A percentile compares a stretch with the other conserved stretches of the same genome.
Evolutionary conservation across 208 protist species (phyloP).

Genomic region (Tetramitus jugosus): DNA sequence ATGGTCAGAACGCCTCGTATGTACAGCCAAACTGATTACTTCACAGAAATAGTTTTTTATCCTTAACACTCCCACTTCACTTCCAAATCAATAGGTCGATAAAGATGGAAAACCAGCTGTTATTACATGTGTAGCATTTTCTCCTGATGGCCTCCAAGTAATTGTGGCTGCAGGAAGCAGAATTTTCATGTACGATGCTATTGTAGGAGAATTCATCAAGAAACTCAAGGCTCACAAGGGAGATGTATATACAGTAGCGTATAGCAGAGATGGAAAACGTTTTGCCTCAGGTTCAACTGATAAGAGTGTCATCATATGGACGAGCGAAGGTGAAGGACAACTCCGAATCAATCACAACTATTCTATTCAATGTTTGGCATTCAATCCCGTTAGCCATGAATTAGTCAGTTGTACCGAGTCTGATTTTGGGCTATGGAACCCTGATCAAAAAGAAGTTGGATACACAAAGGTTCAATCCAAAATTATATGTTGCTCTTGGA

Average conservation of each 20-base stretch:
- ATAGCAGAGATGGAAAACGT: slow-evolving; percentile 69
- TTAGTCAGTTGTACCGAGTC: slow-evolving; percentile 70
- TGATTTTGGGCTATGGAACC: slow-evolving; percentile 91
- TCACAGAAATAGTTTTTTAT: no score
- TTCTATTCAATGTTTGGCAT: slow-evolving; percentile 79
- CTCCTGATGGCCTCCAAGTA: slow-evolving; percentile 72
- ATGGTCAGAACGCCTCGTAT: no score
- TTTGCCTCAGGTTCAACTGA: slow-evolving; percentile 84
- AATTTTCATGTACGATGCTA: slow-evolving; percentile 82
- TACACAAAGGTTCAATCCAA: slow-evolving; percentile 73
- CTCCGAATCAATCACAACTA: slow-evolving; percentile 89
- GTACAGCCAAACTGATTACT: no score
- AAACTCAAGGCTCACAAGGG: slow-evolving; percentile 86
- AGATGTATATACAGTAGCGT: slow-evolving; percentile 77
- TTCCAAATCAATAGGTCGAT: no score
- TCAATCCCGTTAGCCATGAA: slow-evolving; percentile 74
- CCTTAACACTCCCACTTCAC: no score
- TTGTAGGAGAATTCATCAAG: slow-evolving; percentile 72
- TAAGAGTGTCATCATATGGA: slow-evolving; percentile 88
- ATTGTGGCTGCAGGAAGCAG: slow-evolving; percentile 70
- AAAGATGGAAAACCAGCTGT: slow-evolving; percentile 26
- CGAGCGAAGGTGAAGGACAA: slow-evolving; percentile 75
- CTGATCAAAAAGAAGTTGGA: slow-evolving; percentile 70
- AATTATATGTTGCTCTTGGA: slow-evolving; percentile 79
- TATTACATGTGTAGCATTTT: slow-evolving; percentile 70